Conservation (phyloP, 2,329 filamentous ascomycete species). For the Metarhizium anisopliae region DNA sequence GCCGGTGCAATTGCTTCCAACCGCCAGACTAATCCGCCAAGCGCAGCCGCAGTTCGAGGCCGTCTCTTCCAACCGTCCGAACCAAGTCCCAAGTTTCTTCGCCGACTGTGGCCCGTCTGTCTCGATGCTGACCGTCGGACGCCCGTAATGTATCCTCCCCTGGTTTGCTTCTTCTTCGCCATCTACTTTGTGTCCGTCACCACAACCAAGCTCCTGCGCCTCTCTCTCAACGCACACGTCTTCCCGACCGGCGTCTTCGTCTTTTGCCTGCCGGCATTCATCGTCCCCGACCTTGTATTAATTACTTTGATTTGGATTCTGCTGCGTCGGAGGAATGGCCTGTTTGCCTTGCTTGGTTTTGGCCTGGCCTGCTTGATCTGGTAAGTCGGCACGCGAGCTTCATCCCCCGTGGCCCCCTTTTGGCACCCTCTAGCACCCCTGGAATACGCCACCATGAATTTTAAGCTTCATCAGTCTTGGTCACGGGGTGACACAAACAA, state of each 20-base stretch:
- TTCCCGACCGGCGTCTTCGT: conserved; percentile 19
- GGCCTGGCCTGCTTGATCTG: conserved; percentile 14
- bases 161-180: conserved; percentile 20
- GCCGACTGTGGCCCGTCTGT: neutral
- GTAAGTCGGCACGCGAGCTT: conserved; percentile 13
- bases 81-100: neutral
- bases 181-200: conserved; percentile 19
- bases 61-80: neutral
- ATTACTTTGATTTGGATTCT: conserved; percentile 17
- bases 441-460: neutral
- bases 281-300: conserved; percentile 18
- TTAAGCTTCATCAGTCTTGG: neutral
- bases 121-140: conserved; percentile 4
- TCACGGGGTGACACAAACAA: too few species aligned
- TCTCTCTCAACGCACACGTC: conserved; percentile 16
- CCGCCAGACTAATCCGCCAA: too few species aligned
- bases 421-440: neutral
- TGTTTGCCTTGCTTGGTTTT: conserved; percentile 12
- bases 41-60: neutral
- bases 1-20: too few species aligned
- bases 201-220: conserved; percentile 19
- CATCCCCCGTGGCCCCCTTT: conserved; percentile 4
- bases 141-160: conserved; percentile 7
- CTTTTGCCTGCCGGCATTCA: conserved; percentile 22
- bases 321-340: conserved; percentile 15